These are phyloP conservation scores for Ceratobasidium sp. DNA, from an alignment of 1,284 basidiomycete genomes.

Conservation along the genomic window DNA sequence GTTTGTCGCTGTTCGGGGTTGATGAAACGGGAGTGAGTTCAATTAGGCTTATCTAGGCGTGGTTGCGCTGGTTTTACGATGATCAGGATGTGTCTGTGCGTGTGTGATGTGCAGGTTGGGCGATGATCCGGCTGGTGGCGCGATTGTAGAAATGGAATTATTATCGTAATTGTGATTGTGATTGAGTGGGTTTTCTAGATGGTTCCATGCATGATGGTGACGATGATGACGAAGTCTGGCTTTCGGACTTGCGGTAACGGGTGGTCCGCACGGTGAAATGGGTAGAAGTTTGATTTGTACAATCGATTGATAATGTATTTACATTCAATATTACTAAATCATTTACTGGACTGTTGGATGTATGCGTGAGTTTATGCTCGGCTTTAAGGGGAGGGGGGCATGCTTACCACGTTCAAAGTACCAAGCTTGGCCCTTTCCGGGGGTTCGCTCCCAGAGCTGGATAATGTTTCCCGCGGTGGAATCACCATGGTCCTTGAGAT, in stretches of 20 bases:
- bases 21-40: slow-evolving; percentile 24
- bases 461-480: slow-evolving; percentile 40
- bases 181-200: no score
- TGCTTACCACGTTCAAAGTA: slow-evolving; percentile 30
- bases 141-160: no score
- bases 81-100: no score
- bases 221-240: no score
- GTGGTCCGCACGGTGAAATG: no score
- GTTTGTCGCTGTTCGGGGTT: no score
- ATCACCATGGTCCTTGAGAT: slow-evolving; percentile 42
- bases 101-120: no score
- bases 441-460: slow-evolving; percentile 33
- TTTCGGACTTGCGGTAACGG: no score
- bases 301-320: slow-evolving; percentile 16
- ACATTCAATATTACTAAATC: slow-evolving; percentile 4
- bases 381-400: background rate
- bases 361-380: background rate
- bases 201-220: no score
- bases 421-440: slow-evolving; percentile 39
- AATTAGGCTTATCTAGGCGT: background rate
- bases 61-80: background rate
- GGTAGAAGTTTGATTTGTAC: slow-evolving; percentile 3
- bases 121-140: no score
- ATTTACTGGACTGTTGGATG: background rate
- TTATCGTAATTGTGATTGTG: no score